Evolutionary conservation across 805 yeast genomes (phyloP).

Genomic region (Pichia insulana): DNA sequence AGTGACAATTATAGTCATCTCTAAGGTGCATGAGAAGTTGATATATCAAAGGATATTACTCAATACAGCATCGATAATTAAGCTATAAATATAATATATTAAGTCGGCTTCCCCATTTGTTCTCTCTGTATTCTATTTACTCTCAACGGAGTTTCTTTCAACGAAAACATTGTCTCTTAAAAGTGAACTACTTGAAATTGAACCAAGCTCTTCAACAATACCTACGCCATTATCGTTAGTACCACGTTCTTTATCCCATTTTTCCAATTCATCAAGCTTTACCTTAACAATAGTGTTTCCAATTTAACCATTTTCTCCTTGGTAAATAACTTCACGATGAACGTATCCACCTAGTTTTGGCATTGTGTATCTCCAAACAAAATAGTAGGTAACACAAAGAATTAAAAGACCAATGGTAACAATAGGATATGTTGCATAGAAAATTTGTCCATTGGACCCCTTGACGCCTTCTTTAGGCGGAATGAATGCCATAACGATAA

Average conservation of each 20-base stretch:
- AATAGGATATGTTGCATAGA: constrained; percentile 34
- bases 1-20: too few species aligned
- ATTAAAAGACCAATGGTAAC: constrained; percentile 29
- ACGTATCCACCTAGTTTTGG: constrained; percentile 28
- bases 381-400: constrained; percentile 29
- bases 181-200: too few species aligned
- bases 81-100: too few species aligned
- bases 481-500: constrained; percentile 34
- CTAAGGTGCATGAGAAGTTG: too few species aligned
- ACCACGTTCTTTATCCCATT: constrained; percentile 25
- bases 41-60: too few species aligned
- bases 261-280: constrained; percentile 22
- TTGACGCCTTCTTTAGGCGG: constrained; percentile 34
- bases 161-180: too few species aligned
- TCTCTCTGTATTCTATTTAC: too few species aligned
- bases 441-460: constrained; percentile 35
- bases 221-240: constrained; percentile 10
- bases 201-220: neutral
- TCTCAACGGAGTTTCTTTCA: too few species aligned
- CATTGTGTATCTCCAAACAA: constrained; percentile 29
- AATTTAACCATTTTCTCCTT: constrained; percentile 30
- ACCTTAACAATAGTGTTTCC: constrained; percentile 35
- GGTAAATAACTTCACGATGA: constrained; percentile 26
- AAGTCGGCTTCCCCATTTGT: too few species aligned
- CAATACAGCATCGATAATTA: too few species aligned